Conservation (phyloP, 2,329 filamentous ascomycete genomes). For the Scytalidium sp. region DNA sequence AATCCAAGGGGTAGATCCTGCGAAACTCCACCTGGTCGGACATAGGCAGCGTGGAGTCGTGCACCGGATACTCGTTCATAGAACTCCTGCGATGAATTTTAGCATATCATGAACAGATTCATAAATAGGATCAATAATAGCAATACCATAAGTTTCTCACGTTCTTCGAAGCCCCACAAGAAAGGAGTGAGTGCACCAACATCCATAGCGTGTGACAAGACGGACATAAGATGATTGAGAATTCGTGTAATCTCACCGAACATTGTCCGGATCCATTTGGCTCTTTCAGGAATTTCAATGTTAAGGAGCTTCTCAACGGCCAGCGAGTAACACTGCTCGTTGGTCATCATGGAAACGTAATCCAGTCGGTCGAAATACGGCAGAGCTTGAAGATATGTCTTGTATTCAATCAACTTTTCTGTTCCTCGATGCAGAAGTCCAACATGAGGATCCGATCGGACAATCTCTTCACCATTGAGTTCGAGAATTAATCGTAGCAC, state of each 20-base stretch:
- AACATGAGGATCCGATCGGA: constrained; percentile 95
- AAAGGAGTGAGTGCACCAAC: constrained; percentile 97
- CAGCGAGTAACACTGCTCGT: constrained; percentile 95
- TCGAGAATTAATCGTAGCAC: constrained; percentile 97
- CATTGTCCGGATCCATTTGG: constrained; percentile 94
- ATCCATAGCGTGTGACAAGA: constrained; percentile 97
- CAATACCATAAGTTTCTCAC: constrained; percentile 96
- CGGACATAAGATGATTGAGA: constrained; percentile 96
- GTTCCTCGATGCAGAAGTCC: constrained; percentile 94
- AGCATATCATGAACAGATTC: constrained; percentile 11
- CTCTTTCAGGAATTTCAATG: constrained; percentile 89
- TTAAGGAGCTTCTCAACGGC: constrained; percentile 98
- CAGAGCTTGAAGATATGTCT: constrained; percentile 96
- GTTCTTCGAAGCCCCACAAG: constrained; percentile 99
- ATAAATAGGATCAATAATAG: constrained; percentile 29
- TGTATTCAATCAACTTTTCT: constrained; percentile 99
- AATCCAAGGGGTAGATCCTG: constrained; percentile 93
- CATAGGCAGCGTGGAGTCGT: constrained; percentile 94
- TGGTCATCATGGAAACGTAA: constrained; percentile 99
- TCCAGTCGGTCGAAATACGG: constrained; percentile 99
- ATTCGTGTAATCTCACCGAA: constrained; percentile 94
- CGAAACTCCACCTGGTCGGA: constrained; percentile 92
- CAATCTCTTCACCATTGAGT: constrained; percentile 95
- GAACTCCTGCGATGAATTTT: constrained; percentile 70
- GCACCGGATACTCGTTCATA: constrained; percentile 99